Evolutionary conservation across 1,284 basidiomycete genomes (phyloP), one percentile per base, ranked within the genome.

Genomic region (Apiotrichum veenhuisii): DNA sequence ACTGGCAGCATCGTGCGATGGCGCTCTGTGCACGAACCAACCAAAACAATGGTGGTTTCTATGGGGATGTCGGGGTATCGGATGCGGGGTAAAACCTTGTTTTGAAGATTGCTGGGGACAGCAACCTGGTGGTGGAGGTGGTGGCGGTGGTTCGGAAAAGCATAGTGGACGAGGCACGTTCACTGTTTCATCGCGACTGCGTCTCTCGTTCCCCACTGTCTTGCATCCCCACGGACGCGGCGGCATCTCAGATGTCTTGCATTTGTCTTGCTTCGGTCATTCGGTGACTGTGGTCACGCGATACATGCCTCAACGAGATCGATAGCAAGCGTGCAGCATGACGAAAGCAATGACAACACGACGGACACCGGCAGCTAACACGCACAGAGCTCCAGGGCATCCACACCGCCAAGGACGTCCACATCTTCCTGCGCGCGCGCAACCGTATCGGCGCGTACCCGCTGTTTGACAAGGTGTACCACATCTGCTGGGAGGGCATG

Each of bases 391-490:
- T 81, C 14, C 80, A 81, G 66, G 80, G 80, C n/a, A 79, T 79
- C 54, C 69, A 76, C 61, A 79, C 78, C 65, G 79, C 80, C 23
- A 71, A 78, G 54, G 80, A 81, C 64, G 69, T 81, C 22, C 73
- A 81, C 70, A 72, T 71, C 37, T 82, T 82, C 76, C 76, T 84
- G 41, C 71, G 76, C 59, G 77, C 77, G 14, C 68, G 77, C 42
- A 74, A 77, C 54, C 69, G 78, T 50, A 71, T 80, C 18, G 80
- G 80, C 23, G 80, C 70, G 9, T 84, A 82, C 68, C 82, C 82
- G 22, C 74, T 84, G 14, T 83, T 84, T 69, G 72, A 77, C 63
- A 79, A 78, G 48, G 79, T 81, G 33, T 78, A 78, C 65, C 64
- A 73, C 54, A 77, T 78, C 64, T 72, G 71, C 37, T 78, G 71